Conservation (phyloP, 2,329 filamentous ascomycete species). For the Penicillium occitanis region DNA sequence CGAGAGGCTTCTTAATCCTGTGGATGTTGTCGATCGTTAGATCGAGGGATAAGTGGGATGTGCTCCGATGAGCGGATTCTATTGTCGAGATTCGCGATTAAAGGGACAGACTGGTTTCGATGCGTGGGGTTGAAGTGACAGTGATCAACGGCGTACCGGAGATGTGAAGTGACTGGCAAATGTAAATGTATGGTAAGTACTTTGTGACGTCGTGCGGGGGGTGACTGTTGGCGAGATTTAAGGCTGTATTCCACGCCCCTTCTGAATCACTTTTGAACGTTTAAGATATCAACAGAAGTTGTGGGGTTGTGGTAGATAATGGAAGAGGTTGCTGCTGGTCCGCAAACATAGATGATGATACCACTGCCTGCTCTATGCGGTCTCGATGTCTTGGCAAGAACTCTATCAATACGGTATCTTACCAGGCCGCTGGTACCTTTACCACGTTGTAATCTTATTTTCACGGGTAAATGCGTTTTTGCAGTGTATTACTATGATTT, state of each 20-base stretch:
- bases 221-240: not conserved
- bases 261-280: not conserved
- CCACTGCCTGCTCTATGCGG: slow-evolving; percentile 2
- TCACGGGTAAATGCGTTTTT: not conserved
- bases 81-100: not conserved
- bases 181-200: not conserved
- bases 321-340: not conserved
- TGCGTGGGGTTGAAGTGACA: not conserved
- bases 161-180: not conserved
- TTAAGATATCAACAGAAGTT: not conserved
- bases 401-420: not conserved
- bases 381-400: slow-evolving; percentile 4
- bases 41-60: not conserved
- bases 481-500: not conserved
- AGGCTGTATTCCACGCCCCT: not conserved
- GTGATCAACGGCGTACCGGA: not conserved
- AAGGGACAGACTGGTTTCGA: not conserved
- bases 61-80: not conserved
- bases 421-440: not conserved
- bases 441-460: no score
- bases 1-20: not conserved
- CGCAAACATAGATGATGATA: slow-evolving; percentile 7
- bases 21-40: not conserved
- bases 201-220: not conserved
- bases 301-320: slow-evolving; percentile 3